Base-by-base conservation (phyloP, 495 filamentous ascomycete species). In the Penicillium angulare region DNA sequence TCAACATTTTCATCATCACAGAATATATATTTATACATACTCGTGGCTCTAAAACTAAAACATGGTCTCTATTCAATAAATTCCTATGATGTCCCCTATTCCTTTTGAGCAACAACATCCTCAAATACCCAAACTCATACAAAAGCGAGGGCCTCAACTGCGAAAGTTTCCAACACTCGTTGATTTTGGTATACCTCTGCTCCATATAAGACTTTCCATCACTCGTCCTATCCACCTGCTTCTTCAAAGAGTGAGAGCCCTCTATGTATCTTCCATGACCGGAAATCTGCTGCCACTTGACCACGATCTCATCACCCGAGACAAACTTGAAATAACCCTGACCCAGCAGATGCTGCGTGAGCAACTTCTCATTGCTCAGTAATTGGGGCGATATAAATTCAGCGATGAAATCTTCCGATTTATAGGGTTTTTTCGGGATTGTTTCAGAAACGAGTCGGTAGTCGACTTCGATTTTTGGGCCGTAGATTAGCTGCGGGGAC, bases 321-420 rank as follows among this genome's bases (percentile, higher is more conserved):
- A 63, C 63, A n/a, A 40, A 48, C 35, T 58, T 55, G 42, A 66
- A 60, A 35, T 63, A 66, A 27, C 60, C 60, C 27, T 49, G 50
- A 1, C 50, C 63, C 17, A 66, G 57, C 1, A 66, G 49, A 47
- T 66, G 63, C 34, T 66, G 63, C 21, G 63, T 66, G 15, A 60
- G 60, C 9, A 66, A 52, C 2, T 50, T 57, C 49, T 56, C 59
- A 7, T 58, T 49, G 1, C 63, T 60, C 3, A 66, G 52, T 31
- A 61, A 57, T 27, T 45, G 44, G 5, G 45, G 32, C 6, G 49
- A 49, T 5, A 64, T 49, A 60, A 60, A 66, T 36, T 59, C 52
- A 2, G 35, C 48, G 0, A 50, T 55, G 32, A 67, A 67, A 5
- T 43, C 58, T 21, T 61, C 44, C n/a, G n/a, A n/a, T n/a, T n/a